phyloP scores from a whole-genome alignment of 257 asterid genomes.

The Jacaranda copaia region DNA sequence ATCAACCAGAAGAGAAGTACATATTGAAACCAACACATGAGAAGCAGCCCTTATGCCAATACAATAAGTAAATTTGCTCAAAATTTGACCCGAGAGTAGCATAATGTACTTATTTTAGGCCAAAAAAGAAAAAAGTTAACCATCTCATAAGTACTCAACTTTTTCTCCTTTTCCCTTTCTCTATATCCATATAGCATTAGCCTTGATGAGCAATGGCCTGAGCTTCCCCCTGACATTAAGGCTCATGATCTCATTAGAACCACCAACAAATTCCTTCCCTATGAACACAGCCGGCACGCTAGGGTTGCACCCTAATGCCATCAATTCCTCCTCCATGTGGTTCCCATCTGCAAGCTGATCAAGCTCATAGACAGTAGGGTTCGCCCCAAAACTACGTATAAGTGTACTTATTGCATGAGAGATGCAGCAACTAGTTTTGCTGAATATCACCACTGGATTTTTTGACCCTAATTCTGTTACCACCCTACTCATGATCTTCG shows the following conservation, averaged over 20 bases:
- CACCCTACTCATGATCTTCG: slow-evolving; percentile 49
- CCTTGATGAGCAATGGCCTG: slow-evolving; percentile 58
- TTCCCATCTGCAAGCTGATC: slow-evolving; percentile 49
- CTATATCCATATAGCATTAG: slow-evolving; percentile 65
- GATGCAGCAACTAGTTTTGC: slow-evolving; percentile 62
- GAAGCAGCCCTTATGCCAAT: not conserved
- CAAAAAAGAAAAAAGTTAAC: not conserved
- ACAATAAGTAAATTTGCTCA: slow-evolving; percentile 21
- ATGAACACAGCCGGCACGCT: slow-evolving; percentile 68
- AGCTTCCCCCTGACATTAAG: slow-evolving; percentile 56
- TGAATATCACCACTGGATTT: slow-evolving; percentile 66
- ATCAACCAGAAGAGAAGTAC: not conserved
- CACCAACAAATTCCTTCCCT: slow-evolving; percentile 58
- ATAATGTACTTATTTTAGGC: not conserved
- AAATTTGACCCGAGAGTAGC: not conserved
- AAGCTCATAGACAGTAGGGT: slow-evolving; percentile 54
- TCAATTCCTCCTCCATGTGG: slow-evolving; percentile 54
- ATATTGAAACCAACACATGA: not conserved
- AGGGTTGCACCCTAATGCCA: slow-evolving; percentile 60
- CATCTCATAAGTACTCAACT: not conserved
- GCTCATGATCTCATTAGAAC: slow-evolving; percentile 69
- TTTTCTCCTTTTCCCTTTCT: not conserved
- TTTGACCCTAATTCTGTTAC: slow-evolving; percentile 49
- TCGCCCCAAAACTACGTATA: slow-evolving; percentile 59
- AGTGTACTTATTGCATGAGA: slow-evolving; percentile 53